A percentile compares a stretch with the other conserved stretches of the same genome.
Evolutionary conservation across 2,329 filamentous ascomycete species (phyloP).

Genomic region (Phyllosticta paracitricarpa): DNA sequence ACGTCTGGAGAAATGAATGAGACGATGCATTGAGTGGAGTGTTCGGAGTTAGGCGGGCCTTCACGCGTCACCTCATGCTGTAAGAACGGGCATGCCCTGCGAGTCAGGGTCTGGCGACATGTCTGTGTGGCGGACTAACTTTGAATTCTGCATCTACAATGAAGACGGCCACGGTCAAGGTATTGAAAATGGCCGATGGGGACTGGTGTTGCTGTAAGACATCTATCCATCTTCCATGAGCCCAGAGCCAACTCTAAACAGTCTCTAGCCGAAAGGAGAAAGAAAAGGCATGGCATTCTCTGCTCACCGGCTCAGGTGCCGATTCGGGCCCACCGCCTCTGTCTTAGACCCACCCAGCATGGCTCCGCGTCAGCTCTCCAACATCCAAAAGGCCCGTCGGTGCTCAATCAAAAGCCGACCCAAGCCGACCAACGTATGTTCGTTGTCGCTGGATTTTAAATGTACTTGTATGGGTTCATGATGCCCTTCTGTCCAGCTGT

Average conservation of each 20-base stretch:
- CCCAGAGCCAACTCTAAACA: too few species aligned
- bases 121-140: too few species aligned
- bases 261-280: too few species aligned
- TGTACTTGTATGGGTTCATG: conserved; percentile 99
- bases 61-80: too few species aligned
- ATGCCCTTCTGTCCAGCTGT: conserved; percentile 65
- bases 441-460: conserved; percentile 31
- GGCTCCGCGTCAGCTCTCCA: neutral
- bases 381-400: neutral
- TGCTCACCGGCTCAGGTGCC: neutral
- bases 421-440: neutral
- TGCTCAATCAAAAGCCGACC: neutral
- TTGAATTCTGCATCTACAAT: too few species aligned
- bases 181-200: too few species aligned
- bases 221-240: too few species aligned
- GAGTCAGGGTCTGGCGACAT: too few species aligned
- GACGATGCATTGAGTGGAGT: neutral
- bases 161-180: too few species aligned
- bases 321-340: neutral
- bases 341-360: neutral
- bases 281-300: neutral
- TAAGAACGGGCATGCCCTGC: too few species aligned
- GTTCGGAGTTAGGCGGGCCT: too few species aligned
- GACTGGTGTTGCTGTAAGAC: too few species aligned
- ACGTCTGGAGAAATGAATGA: neutral